These are phyloP conservation scores for Hypomontagnella monticulosa DNA, from an alignment of 495 filamentous ascomycete species.

Conservation along the genomic window DNA sequence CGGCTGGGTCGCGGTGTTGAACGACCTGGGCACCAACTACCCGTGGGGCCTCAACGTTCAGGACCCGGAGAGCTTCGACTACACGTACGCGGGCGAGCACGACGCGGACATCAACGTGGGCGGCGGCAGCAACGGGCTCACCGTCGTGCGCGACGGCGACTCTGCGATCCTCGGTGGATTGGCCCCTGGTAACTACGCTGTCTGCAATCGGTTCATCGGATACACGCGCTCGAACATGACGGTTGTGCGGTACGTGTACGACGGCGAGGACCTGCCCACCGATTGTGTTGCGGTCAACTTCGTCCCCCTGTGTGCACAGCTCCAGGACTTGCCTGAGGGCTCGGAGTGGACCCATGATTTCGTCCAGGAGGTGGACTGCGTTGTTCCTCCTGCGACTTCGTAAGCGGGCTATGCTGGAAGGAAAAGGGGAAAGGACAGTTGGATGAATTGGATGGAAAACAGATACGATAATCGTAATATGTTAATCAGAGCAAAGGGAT, in stretches of 20 bases:
- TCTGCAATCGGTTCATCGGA: constrained; percentile 23
- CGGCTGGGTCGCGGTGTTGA: constrained; percentile 19
- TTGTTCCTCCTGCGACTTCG: constrained; percentile 2
- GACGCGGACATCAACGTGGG: constrained; percentile 28
- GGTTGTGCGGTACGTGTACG: constrained; percentile 28
- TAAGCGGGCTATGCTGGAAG: neutral
- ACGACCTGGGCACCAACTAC: constrained; percentile 26
- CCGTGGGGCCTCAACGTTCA: constrained; percentile 38
- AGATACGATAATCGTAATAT: too few species aligned
- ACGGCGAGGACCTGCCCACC: constrained; percentile 26
- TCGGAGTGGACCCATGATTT: constrained; percentile 23
- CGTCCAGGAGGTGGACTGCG: constrained; percentile 33
- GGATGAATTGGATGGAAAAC: neutral
- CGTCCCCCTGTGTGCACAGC: constrained; percentile 14
- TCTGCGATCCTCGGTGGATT: constrained; percentile 4
- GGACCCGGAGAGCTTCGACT: constrained; percentile 7
- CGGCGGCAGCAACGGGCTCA: constrained; percentile 23
- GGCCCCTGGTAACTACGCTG: constrained; percentile 15
- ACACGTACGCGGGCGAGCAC: constrained; percentile 33
- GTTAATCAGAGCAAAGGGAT: too few species aligned
- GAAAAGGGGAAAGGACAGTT: neutral
- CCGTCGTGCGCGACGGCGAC: neutral
- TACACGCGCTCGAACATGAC: constrained; percentile 9
- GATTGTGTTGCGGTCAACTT: constrained; percentile 21
- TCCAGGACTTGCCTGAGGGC: constrained; percentile 14